These are phyloP conservation scores for Cryptococcus sp. DNA, from an alignment of 1,284 basidiomycete species.

Conservation along the genomic window DNA sequence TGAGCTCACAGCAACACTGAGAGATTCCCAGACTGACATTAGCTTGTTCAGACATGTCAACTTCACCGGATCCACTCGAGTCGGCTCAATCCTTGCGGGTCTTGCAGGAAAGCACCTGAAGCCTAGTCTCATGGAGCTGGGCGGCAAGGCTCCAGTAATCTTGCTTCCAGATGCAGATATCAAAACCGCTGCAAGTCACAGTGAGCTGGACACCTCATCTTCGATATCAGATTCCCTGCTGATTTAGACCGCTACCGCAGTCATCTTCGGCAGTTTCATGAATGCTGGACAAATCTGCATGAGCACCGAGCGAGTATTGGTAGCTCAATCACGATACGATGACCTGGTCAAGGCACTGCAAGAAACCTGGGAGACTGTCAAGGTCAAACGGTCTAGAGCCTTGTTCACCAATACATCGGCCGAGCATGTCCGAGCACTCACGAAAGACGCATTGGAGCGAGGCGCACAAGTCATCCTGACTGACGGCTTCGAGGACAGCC, in stretches of 20 bases:
- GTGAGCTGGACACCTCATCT: constrained; percentile 7
- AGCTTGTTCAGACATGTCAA: constrained; percentile 40
- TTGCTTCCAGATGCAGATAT: constrained; percentile 66
- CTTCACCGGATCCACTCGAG: constrained; percentile 56
- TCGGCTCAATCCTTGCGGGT: constrained; percentile 47
- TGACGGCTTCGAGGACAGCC: background rate
- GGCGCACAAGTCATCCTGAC: constrained; percentile 56
- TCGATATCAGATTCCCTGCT: constrained; percentile 8
- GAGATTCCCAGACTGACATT: background rate
- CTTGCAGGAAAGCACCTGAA: constrained; percentile 54
- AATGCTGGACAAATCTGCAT: constrained; percentile 69
- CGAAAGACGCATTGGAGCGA: constrained; percentile 59
- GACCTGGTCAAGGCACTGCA: constrained; percentile 49
- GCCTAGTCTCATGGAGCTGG: constrained; percentile 52
- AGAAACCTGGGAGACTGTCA: constrained; percentile 40
- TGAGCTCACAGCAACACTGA: background rate
- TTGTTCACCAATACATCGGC: constrained; percentile 62
- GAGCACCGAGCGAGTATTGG: constrained; percentile 67
- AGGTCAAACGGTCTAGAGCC: constrained; percentile 13
- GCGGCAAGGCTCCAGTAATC: constrained; percentile 56
- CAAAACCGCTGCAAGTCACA: constrained; percentile 56
- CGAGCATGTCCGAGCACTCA: constrained; percentile 57
- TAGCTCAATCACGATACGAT: constrained; percentile 51
- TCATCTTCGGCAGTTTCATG: constrained; percentile 61
- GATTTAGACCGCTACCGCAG: constrained; percentile 49